Evolutionary conservation across 768 basidiomycete genomes (phyloP).

Genomic region (Sporobolomyces roseus): DNA sequence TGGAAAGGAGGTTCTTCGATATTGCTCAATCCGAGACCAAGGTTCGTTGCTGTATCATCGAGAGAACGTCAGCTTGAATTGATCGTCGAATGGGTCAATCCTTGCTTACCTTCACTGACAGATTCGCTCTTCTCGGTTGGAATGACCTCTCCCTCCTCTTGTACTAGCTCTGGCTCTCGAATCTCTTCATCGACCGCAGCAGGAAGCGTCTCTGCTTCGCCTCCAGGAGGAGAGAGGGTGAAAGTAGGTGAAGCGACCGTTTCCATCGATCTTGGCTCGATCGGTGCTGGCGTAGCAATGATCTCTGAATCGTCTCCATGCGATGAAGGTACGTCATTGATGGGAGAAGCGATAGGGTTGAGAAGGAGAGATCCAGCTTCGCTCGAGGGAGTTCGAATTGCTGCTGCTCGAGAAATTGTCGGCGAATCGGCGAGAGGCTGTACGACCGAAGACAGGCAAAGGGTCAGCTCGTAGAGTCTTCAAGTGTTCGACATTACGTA

Average conservation of each 20-base stretch:
- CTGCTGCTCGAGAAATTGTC: conserved; percentile 9
- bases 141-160: too few relatives aligned
- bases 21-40: conserved; percentile 4
- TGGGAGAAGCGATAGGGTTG: neutral
- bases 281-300: too few relatives aligned
- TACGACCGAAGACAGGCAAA: neutral
- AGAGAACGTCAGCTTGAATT: neutral
- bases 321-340: too few relatives aligned
- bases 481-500: too few relatives aligned
- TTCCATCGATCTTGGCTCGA: too few relatives aligned
- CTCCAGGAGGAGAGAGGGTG: conserved; percentile 12
- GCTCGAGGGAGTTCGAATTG: conserved; percentile 13
- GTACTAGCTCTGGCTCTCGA: too few relatives aligned
- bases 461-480: neutral
- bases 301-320: too few relatives aligned
- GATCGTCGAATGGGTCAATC: too few relatives aligned
- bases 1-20: neutral
- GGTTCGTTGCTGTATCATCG: neutral
- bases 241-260: conserved; percentile 9
- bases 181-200: neutral
- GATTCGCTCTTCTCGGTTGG: neutral
- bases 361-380: neutral
- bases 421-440: conserved; percentile 17
- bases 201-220: neutral
- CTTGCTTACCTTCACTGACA: too few relatives aligned